Evolutionary conservation across 768 basidiomycete genomes (phyloP).

Genomic region (Xanthoconium purpureum): DNA sequence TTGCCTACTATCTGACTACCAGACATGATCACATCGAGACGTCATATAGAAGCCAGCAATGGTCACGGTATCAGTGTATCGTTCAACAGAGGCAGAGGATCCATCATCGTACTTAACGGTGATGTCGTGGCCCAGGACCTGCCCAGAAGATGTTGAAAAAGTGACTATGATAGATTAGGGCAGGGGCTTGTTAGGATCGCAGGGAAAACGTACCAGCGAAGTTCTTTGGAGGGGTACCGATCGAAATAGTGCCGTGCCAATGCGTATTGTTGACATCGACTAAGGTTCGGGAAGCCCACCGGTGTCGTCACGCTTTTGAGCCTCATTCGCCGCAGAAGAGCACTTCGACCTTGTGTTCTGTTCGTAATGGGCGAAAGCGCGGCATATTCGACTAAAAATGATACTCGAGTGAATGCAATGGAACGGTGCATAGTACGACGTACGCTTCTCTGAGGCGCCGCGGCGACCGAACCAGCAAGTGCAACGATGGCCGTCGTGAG

Average conservation of each 20-base stretch:
- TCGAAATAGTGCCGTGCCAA: neutral
- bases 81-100: slow-evolving; percentile 27
- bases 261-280: neutral
- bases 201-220: slow-evolving; percentile 1
- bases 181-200: neutral
- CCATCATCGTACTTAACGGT: slow-evolving; percentile 38
- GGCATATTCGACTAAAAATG: neutral
- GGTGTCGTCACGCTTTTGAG: neutral
- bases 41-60: neutral
- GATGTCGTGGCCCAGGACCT: slow-evolving; percentile 20
- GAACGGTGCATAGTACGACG: neutral
- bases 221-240: slow-evolving; percentile 5
- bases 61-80: slow-evolving; percentile 35
- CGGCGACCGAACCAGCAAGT: neutral
- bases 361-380: neutral
- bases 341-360: neutral
- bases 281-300: neutral
- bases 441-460: neutral
- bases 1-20: slow-evolving; percentile 1
- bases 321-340: neutral
- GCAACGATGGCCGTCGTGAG: no score
- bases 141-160: slow-evolving; percentile 30
- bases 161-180: slow-evolving; percentile 5
- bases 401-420: neutral
- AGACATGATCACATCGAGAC: neutral